Evolutionary conservation across 768 basidiomycete genomes (phyloP).

Genomic region (Tubosaeta sp.): DNA sequence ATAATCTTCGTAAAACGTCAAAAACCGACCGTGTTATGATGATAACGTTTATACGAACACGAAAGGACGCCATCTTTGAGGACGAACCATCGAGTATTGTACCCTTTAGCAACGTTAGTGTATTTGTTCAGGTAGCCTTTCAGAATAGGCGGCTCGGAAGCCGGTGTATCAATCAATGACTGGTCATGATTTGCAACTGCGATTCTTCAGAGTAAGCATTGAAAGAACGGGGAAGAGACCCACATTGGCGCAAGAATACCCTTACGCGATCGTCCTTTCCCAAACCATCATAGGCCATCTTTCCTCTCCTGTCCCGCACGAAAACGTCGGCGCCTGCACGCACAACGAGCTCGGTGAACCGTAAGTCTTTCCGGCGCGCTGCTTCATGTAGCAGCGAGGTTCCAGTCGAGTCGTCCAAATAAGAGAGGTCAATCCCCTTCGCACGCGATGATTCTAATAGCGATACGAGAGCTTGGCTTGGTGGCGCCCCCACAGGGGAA

Average conservation of each 20-base stretch:
- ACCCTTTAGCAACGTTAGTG: conserved; percentile 87
- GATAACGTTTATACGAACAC: conserved; percentile 45
- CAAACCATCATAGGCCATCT: conserved; percentile 59
- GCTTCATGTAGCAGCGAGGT: conserved; percentile 84
- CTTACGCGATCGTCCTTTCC: conserved; percentile 78
- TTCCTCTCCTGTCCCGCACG: conserved; percentile 73
- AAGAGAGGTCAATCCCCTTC: conserved; percentile 69
- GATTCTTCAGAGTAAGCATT: background rate
- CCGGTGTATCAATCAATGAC: conserved; percentile 51
- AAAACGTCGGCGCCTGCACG: conserved; percentile 88
- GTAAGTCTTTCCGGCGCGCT: conserved; percentile 72
- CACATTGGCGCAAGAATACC: conserved; percentile 81
- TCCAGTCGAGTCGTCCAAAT: conserved; percentile 76
- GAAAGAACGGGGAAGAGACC: conserved; percentile 25
- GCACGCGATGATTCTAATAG: conserved; percentile 68
- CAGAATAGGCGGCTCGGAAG: conserved; percentile 54
- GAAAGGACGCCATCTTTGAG: conserved; percentile 81
- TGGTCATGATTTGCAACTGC: conserved; percentile 79
- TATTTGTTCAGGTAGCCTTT: conserved; percentile 89
- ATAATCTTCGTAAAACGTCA: conserved; percentile 50
- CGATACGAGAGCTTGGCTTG: conserved; percentile 44
- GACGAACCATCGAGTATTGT: conserved; percentile 89
- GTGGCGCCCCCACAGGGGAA: conserved; percentile 44
- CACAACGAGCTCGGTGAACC: conserved; percentile 78
- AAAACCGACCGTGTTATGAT: background rate